Base-by-base conservation (phyloP, 2,329 filamentous ascomycete species). In the Ceratocystis eucalypticola region DNA sequence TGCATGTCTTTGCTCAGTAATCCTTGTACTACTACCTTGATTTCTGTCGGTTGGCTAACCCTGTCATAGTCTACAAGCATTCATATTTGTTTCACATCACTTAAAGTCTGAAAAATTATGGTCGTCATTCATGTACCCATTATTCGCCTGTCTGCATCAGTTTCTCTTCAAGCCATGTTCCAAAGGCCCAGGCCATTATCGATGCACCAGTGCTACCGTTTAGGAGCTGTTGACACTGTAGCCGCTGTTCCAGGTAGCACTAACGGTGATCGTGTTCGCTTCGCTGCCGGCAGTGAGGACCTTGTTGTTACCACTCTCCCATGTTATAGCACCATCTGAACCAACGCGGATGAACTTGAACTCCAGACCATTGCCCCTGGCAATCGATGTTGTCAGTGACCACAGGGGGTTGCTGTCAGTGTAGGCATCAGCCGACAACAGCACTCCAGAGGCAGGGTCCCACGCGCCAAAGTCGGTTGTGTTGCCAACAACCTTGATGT, bases 271-370 rank as follows among this genome's bases (percentile, higher is more conserved):
- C 0, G 72, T 71, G 8, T 72, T 70, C 41, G 71, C 65, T 7
- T 72, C 71, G 10, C 68, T 68, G 0, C 74, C 68, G 6, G 77
- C 74, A 2, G 74, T 76, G 68, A 76, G 76, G 20, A 72, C 71
- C 57, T 77, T 79, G 72, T 84, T 80, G 0, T 80, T 78, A 62
- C 87, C 86, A 62, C 76, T 77, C 76, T 91, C 87, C 87, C 87
- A 90, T 1, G 75, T 78, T 7, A 87, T 74, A 0, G 75, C 76
- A 0, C 84, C 82, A 70, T 82, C 79, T 0, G 74, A 71, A 67
- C 78, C 77, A 53, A 86, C 79, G 62, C 82, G 81, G 70, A 90
- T 81, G 72, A 84, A 91, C 76, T 90, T 89, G 74, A 89, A 90
- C 75, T 84, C 71, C 55, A 90, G 76, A 2, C 74, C 75, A 61